A percentile compares a stretch with the other conserved stretches of the same genome.
Conservation (phyloP, 352 stramenopile genomes). For the Pythium vanterpoolii region DNA sequence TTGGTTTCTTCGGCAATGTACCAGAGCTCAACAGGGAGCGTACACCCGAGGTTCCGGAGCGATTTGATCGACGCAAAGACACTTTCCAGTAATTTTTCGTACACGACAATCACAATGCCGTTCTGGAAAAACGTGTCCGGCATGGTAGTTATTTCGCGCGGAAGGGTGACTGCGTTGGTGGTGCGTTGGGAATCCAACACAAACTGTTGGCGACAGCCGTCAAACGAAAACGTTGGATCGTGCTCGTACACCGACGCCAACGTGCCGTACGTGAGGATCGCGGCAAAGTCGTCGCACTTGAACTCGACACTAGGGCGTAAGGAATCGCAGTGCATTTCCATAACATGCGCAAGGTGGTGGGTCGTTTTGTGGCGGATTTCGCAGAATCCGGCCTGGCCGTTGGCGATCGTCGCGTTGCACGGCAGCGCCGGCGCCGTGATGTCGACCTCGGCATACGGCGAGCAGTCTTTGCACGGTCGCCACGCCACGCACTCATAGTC, state of each 20-base stretch:
- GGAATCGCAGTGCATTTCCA: constrained; percentile 19
- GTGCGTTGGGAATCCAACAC: background rate
- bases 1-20: constrained; percentile 59
- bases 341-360: constrained; percentile 13
- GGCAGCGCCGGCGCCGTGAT: constrained; percentile 24
- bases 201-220: background rate
- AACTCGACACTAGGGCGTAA: constrained; percentile 13
- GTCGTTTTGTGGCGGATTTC: constrained; percentile 17
- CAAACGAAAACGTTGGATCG: constrained; percentile 34
- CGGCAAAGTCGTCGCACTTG: constrained; percentile 13
- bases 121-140: constrained; percentile 15
- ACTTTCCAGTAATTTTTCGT: constrained; percentile 34
- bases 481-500: constrained; percentile 48
- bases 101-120: constrained; percentile 44
- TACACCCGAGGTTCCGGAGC: constrained; percentile 45
- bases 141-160: background rate
- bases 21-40: constrained; percentile 70
- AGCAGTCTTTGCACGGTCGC: constrained; percentile 37
- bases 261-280: constrained; percentile 35
- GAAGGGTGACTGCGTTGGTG: background rate
- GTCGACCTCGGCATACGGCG: constrained; percentile 29
- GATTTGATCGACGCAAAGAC: constrained; percentile 53
- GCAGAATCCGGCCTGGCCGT: constrained; percentile 16
- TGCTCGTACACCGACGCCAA: constrained; percentile 38
- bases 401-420: constrained; percentile 26